Percentiles rank a stretch among this genome's conserved stretches.
phyloP scores from a whole-genome alignment of 2,329 filamentous ascomycete species.

The Trichoderma sp. region DNA sequence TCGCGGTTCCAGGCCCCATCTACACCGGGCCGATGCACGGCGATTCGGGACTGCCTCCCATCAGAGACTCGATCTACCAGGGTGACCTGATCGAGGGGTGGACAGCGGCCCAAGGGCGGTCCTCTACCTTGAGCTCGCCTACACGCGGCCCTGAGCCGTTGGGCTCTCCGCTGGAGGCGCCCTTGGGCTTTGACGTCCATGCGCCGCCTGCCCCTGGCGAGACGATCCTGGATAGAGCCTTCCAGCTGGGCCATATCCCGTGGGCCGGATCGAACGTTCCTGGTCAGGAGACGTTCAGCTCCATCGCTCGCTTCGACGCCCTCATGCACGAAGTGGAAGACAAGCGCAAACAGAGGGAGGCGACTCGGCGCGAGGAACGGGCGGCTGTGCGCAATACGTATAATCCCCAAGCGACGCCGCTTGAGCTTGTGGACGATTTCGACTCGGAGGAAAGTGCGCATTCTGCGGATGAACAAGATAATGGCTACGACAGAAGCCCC shows the following conservation, averaged over 20 bases:
- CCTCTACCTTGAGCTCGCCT: slow-evolving; percentile 61
- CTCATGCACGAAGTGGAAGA: slow-evolving; percentile 64
- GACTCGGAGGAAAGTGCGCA: slow-evolving; percentile 47
- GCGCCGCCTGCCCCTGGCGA: slow-evolving; percentile 60
- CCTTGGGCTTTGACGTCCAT: slow-evolving; percentile 47
- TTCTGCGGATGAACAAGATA: slow-evolving; percentile 41
- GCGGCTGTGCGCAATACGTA: slow-evolving; percentile 47
- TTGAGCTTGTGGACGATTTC: slow-evolving; percentile 44
- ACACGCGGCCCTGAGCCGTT: slow-evolving; percentile 58
- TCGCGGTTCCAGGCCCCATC: slow-evolving; percentile 48
- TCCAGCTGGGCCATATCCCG: slow-evolving; percentile 64
- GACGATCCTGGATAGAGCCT: slow-evolving; percentile 68
- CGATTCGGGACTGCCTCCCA: slow-evolving; percentile 60
- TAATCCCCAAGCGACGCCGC: slow-evolving; percentile 50
- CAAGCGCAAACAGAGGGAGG: slow-evolving; percentile 48
- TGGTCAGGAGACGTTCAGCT: slow-evolving; percentile 65
- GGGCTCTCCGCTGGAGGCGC: slow-evolving; percentile 51
- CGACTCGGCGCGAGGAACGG: slow-evolving; percentile 40
- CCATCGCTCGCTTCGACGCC: slow-evolving; percentile 66
- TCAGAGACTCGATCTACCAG: slow-evolving; percentile 51
- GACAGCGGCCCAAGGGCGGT: slow-evolving; percentile 61
- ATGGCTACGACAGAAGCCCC: slow-evolving; percentile 31
- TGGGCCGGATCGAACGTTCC: slow-evolving; percentile 57
- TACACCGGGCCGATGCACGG: slow-evolving; percentile 56
- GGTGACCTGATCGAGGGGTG: slow-evolving; percentile 63